Conservation (phyloP, 352 stramenopile species). For the Phytophthora chlamydospora region DNA sequence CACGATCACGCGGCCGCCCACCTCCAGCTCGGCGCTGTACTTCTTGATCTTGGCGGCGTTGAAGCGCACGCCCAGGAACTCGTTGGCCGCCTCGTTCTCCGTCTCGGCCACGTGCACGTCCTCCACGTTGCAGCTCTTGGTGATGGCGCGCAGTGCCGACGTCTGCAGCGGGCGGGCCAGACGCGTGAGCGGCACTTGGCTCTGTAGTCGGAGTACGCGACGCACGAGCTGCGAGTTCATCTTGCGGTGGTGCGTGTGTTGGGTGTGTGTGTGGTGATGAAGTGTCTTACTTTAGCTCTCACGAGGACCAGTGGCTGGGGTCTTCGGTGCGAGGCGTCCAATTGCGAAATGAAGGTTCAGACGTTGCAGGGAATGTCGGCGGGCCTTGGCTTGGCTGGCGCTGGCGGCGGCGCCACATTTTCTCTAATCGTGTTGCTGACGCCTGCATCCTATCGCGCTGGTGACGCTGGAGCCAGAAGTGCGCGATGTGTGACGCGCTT, state of each 20-base stretch:
- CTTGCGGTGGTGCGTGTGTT: too few species aligned
- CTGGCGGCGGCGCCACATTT: background rate
- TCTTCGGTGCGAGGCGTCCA: constrained; percentile 9
- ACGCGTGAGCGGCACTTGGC: constrained; percentile 3
- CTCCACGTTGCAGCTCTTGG: constrained; percentile 34
- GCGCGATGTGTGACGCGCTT: constrained; percentile 6
- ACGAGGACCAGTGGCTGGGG: background rate
- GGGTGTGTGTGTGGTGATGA: too few species aligned
- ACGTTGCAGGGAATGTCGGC: background rate
- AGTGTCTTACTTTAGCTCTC: too few species aligned
- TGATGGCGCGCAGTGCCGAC: constrained; percentile 16
- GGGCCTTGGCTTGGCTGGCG: background rate
- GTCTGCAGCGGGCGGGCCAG: constrained; percentile 15
- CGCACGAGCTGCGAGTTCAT: constrained; percentile 5
- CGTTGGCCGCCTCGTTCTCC: constrained; percentile 49
- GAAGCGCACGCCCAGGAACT: constrained; percentile 73
- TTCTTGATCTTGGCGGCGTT: constrained; percentile 73
- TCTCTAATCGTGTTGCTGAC: constrained; percentile 6
- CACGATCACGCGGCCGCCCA: constrained; percentile 62
- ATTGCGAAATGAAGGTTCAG: constrained; percentile 5
- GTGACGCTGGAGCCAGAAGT: background rate
- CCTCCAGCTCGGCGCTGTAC: constrained; percentile 65
- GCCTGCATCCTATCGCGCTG: constrained; percentile 18
- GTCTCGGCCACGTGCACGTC: constrained; percentile 45
- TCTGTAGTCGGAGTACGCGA: constrained; percentile 6